Evolutionary conservation across 73 alveolate genomes (phyloP).

Genomic region (Paramecium primaurelia): DNA sequence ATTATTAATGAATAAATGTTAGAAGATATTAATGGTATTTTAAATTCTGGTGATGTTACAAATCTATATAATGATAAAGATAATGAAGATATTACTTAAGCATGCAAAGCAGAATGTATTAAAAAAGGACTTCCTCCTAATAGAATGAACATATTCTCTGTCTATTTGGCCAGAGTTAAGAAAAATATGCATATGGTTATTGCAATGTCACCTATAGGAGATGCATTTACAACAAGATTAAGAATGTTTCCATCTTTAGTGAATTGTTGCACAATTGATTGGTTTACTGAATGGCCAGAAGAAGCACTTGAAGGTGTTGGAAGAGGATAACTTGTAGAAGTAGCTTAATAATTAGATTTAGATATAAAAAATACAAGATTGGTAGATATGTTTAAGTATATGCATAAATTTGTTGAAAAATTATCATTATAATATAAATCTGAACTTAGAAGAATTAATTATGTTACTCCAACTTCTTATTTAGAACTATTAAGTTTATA

Average conservation of each 20-base stretch:
- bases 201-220: conserved; percentile 97
- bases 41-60: conserved; percentile 97
- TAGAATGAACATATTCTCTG: conserved; percentile 71
- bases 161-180: conserved; percentile 86
- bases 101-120: conserved; percentile 77
- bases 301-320: conserved; percentile 76
- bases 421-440: conserved; percentile 76
- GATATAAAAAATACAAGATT: conserved; percentile 66
- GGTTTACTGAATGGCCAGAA: conserved; percentile 99
- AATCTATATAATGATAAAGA: conserved; percentile 93
- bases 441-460: conserved; percentile 86
- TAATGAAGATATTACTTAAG: conserved; percentile 78
- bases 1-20: conserved; percentile 79
- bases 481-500: conserved; percentile 82
- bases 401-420: conserved; percentile 90
- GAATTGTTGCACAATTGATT: conserved; percentile 97
- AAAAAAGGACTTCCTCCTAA: conserved; percentile 68
- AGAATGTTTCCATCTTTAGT: conserved; percentile 99
- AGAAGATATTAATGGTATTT: conserved; percentile 83
- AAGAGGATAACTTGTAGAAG: conserved; percentile 63
- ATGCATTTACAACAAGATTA: conserved; percentile 92
- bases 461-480: conserved; percentile 93
- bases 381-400: conserved; percentile 69
- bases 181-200: conserved; percentile 93
- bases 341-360: conserved; percentile 51